Conservation (phyloP, 192 early-diverging fungal species). For the Backusella liffmaniae region DNA sequence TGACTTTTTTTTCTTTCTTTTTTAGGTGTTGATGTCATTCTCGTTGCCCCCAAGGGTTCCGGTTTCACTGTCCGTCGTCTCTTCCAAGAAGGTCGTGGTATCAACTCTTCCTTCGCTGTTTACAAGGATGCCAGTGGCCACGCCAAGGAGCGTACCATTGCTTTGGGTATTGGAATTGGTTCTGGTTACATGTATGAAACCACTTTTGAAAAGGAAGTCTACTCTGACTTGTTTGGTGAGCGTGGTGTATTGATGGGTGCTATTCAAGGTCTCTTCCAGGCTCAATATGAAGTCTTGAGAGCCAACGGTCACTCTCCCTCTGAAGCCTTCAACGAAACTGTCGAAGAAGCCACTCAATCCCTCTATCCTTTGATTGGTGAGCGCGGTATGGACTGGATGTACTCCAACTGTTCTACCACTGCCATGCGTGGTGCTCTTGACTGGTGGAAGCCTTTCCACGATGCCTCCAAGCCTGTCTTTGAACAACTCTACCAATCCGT, state of each 20-base stretch:
- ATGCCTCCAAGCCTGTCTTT: conserved; percentile 92
- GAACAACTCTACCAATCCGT: conserved; percentile 87
- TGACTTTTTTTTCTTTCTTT: neutral
- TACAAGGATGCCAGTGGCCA: conserved; percentile 92
- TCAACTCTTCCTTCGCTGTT: conserved; percentile 96
- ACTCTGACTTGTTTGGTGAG: conserved; percentile 95
- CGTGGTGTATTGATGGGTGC: conserved; percentile 98
- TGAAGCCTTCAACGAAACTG: conserved; percentile 99
- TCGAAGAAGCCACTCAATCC: conserved; percentile 98
- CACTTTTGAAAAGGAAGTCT: conserved; percentile 95
- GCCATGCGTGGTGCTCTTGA: conserved; percentile 95
- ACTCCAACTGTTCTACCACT: conserved; percentile 95
- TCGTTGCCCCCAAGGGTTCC: conserved; percentile 95
- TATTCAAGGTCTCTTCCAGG: conserved; percentile 94
- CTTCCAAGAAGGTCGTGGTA: conserved; percentile 95
- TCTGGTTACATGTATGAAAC: conserved; percentile 98
- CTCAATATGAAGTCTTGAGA: conserved; percentile 96
- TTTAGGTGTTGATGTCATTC: conserved; percentile 88
- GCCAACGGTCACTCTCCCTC: conserved; percentile 91
- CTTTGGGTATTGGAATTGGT: conserved; percentile 90
- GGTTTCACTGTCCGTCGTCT: conserved; percentile 93
- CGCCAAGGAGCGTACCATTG: conserved; percentile 91
- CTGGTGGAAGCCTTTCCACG: conserved; percentile 94
- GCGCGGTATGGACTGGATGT: conserved; percentile 97
- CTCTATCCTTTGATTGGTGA: conserved; percentile 94